phyloP scores from a whole-genome alignment of 805 yeast genomes.

The Candida palmyrensis region DNA sequence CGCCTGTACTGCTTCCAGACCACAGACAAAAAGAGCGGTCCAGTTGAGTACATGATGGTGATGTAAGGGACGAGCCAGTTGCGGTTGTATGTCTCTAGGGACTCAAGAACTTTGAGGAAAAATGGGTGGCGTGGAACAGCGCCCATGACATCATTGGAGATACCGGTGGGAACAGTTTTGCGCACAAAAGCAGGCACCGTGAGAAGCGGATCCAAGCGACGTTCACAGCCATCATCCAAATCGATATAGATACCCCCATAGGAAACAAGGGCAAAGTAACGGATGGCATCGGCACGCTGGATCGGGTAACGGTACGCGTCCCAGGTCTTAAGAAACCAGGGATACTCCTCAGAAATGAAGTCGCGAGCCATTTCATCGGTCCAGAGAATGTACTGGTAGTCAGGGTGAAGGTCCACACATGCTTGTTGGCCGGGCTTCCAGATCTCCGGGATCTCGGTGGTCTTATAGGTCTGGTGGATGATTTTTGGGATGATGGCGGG shows the following conservation, averaged over 20 bases:
- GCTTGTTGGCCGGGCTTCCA: conserved; percentile 78
- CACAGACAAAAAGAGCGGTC: conserved; percentile 82
- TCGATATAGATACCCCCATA: conserved; percentile 91
- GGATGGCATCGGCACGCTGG: conserved; percentile 84
- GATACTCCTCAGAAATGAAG: conserved; percentile 72
- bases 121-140: conserved; percentile 84
- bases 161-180: conserved; percentile 85
- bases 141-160: conserved; percentile 92
- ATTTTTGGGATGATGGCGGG: conserved; percentile 76
- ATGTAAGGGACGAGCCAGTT: conserved; percentile 85
- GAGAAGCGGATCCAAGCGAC: conserved; percentile 74
- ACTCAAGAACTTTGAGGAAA: conserved; percentile 64
- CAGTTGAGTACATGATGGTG: conserved; percentile 91
- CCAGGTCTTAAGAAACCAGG: conserved; percentile 82
- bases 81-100: conserved; percentile 50
- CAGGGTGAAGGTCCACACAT: conserved; percentile 78
- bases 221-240: conserved; percentile 82
- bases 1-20: conserved; percentile 85
- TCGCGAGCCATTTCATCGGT: conserved; percentile 79
- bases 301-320: conserved; percentile 76
- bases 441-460: conserved; percentile 66
- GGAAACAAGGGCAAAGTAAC: conserved; percentile 78
- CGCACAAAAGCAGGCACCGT: conserved; percentile 82
- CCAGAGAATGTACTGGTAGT: conserved; percentile 85
- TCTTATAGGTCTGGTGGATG: conserved; percentile 90